Evolutionary conservation across 2,329 filamentous ascomycete genomes (phyloP), one percentile per base, ranked within the genome.

Genomic region (Alternaria gaisen): DNA sequence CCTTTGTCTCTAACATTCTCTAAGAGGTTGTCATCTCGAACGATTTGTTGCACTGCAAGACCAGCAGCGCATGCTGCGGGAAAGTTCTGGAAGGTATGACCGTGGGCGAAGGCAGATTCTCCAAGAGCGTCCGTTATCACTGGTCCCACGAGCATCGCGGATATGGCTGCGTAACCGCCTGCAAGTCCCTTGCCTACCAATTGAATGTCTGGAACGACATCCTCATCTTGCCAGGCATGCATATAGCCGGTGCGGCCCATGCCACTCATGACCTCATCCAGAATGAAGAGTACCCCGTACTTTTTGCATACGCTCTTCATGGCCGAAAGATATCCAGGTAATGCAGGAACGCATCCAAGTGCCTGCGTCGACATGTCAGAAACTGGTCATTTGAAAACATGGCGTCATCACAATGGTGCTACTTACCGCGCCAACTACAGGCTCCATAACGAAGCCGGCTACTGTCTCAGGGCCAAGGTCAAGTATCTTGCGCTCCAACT

Each of bases 221-320:
- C 83, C 28, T 88, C 84, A 48, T 87, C 82, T 66, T 90, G 82
- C 84, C 87, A 91, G 1, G 87, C 86, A 77, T 91, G 85, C 65
- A 89, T 76, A 5, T 80, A 83, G 0, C 87, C 88, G 0, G 83
- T 84, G 1, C 88, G 80, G 1, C 88, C 88, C 76, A 85, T 85
- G 2, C 89, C 89, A 48, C 86, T 89, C 90, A 93, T 92, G 44
- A 93, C 84, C 72, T 94, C 92, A 70, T 95, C 92, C 0, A 94
- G 79, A 46, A 94, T 89, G n/a, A 95, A 81, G 0, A 95, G 84
- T 0, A 89, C 87, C 0, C 90, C 91, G 70, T 94, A 83, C 61
- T 86, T 87, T 53, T 90, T 84, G 73, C 92, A 95, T 1, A 95
- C 81, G 2, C 81, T 80, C 69, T 86, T 85, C 77, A 94, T 87